phyloP scores from a whole-genome alignment of 2,329 filamentous ascomycete genomes.

The Phyllosticta ampelicida region DNA sequence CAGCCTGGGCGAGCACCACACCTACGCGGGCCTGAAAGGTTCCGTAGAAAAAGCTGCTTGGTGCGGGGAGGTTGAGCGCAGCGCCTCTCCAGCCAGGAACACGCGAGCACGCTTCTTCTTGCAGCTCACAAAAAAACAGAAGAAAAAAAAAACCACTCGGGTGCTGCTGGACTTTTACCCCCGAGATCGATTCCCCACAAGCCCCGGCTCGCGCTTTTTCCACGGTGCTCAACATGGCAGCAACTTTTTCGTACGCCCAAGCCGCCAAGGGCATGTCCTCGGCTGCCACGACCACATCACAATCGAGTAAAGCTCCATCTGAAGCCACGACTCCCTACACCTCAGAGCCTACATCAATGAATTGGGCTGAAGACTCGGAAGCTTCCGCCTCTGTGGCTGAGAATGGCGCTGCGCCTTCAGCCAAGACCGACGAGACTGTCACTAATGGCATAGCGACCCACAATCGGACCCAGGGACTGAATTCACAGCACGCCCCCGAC shows the following conservation, averaged over 20 bases:
- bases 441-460: slow-evolving; percentile 12
- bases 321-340: slow-evolving; percentile 33
- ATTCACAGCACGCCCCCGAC: slow-evolving; percentile 13
- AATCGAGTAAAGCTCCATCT: slow-evolving; percentile 35
- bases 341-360: slow-evolving; percentile 26
- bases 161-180: slow-evolving; percentile 1
- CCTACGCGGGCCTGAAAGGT: slow-evolving; percentile 4
- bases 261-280: slow-evolving; percentile 71
- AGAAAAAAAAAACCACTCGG: neutral
- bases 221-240: slow-evolving; percentile 11
- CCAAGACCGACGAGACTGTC: slow-evolving; percentile 16
- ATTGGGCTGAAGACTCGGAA: slow-evolving; percentile 41
- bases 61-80: slow-evolving; percentile 31
- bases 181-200: slow-evolving; percentile 5
- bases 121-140: too few relatives aligned
- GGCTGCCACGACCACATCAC: slow-evolving; percentile 33
- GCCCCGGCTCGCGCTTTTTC: neutral
- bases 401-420: slow-evolving; percentile 17
- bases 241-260: slow-evolving; percentile 86
- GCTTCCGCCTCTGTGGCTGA: slow-evolving; percentile 20
- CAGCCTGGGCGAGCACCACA: slow-evolving; percentile 5
- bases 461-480: slow-evolving; percentile 15
- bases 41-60: slow-evolving; percentile 11
- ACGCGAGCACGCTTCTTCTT: neutral
- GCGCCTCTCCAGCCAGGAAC: slow-evolving; percentile 31